Base-by-base conservation (phyloP, 2,329 filamentous ascomycete genomes). In the Alternaria ethzedia region DNA sequence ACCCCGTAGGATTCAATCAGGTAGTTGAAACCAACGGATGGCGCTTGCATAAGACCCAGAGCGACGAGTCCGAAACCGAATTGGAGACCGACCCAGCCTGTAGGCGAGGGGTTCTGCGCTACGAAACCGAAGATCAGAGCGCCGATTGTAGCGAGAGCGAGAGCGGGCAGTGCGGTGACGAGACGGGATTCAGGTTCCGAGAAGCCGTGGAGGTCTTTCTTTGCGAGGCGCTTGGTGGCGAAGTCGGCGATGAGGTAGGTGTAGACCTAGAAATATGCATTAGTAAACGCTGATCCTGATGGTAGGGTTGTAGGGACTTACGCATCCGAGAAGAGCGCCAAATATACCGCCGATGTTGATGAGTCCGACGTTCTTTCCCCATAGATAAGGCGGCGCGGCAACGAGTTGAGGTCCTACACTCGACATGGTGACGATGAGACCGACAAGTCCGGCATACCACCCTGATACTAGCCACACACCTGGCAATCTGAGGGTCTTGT, bases 1-100 rank as follows among this genome's bases (percentile, higher is more conserved):
- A 78, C 72, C 1, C 78, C 74, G 65, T 87, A 87, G 0, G 83
- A 78, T 41, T 87, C 86, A 36, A 87, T 85, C 4, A 87, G 68
- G 60, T 83, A 83, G 67, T 80, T 82, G 75, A 82, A 83, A 8
- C 81, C 81, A 5, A 83, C 79, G 4, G 77, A 79, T 0, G 81
- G 80, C 11, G 79, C 79, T 64, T 82, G 79, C 74, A 81, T 82
- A 11, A 82, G 72, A 1, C 80, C 81, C 30, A 80, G 80, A 7
- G 78, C 68, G 0, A 82, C 69, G 76, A 82, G 81, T 9, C 80
- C 81, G 7, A 78, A 57, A 0, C 80, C 80, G 26, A 82, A 73
- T 23, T 79, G 69, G 7, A 83, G 68, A 0, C 81, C 81, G 1
- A 79, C 78, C 81, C 81, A 83, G 2, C 70, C 76, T 6, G 69